A percentile compares a stretch with the other conserved stretches of the same genome.
These are phyloP conservation scores for Camelina hispida DNA, from an alignment of 345 rosid species.

Conservation along the genomic window DNA sequence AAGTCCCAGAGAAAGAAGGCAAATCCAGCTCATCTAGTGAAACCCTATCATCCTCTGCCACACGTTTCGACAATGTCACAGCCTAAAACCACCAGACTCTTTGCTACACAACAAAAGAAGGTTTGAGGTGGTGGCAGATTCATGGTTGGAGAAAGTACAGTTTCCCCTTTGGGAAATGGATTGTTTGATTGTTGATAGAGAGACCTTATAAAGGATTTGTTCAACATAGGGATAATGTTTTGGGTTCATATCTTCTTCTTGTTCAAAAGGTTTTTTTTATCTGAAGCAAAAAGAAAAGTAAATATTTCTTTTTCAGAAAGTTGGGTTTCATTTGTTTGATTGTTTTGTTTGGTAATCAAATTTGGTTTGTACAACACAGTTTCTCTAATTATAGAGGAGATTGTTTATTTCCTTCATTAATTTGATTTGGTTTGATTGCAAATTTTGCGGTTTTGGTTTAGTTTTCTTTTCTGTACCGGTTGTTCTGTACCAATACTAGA, in stretches of 20 bases:
- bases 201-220: conserved; percentile 17
- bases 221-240: conserved; percentile 18
- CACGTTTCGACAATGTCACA: conserved; percentile 23
- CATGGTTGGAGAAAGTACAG: conserved; percentile 13
- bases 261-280: conserved; percentile 7
- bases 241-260: conserved; percentile 20
- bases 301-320: conserved; percentile 8
- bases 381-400: not conserved
- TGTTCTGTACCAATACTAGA: too few species aligned
- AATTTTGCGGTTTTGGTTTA: not conserved
- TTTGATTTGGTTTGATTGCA: conserved; percentile 18
- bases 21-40: conserved; percentile 49
- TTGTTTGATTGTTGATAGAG: conserved; percentile 35
- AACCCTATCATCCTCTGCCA: not conserved
- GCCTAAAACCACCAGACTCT: conserved; percentile 12
- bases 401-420: not conserved
- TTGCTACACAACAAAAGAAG: not conserved
- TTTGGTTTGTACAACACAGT: not conserved
- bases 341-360: conserved; percentile 16
- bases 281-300: conserved; percentile 27
- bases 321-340: conserved; percentile 3
- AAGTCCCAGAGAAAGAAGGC: conserved; percentile 61
- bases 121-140: not conserved
- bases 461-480: not conserved
- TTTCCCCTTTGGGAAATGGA: conserved; percentile 5